Conservation (phyloP, 2,329 filamentous ascomycete genomes). For the Plectosphaerella sp. region DNA sequence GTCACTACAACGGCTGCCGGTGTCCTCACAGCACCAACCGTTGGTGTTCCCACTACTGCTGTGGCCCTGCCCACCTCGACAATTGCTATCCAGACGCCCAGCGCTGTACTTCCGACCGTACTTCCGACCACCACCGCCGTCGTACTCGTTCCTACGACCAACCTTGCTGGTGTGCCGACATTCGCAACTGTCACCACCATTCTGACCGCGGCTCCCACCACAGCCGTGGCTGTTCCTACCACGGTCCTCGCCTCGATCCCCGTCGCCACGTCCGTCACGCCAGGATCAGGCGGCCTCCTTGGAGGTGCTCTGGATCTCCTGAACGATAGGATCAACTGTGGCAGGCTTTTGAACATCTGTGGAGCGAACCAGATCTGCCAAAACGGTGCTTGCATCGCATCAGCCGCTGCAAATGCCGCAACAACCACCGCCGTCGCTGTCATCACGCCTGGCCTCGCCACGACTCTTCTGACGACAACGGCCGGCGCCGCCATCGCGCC, state of each 20-base stretch:
- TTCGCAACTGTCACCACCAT: background rate
- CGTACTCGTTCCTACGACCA: background rate
- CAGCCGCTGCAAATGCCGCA: background rate
- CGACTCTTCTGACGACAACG: background rate
- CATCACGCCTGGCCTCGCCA: background rate
- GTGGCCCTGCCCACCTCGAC: background rate
- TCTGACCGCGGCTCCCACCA: background rate
- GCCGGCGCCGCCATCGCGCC: background rate
- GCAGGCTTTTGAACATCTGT: conserved; percentile 1
- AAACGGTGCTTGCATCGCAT: background rate
- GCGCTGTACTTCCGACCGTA: background rate
- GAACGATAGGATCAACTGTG: background rate
- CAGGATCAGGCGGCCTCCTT: background rate
- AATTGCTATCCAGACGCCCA: background rate
- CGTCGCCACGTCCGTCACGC: background rate
- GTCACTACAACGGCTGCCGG: background rate
- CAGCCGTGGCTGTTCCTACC: background rate
- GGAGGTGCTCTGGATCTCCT: background rate
- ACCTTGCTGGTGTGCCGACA: background rate
- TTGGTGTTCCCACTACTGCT: background rate
- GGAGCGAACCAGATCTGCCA: background rate
- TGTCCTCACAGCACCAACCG: background rate
- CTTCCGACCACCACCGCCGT: background rate
- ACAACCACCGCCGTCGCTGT: background rate
- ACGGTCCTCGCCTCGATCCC: background rate